Base-by-base conservation (phyloP, 1,284 basidiomycete species). In the Taiwanofungus camphoratus region DNA sequence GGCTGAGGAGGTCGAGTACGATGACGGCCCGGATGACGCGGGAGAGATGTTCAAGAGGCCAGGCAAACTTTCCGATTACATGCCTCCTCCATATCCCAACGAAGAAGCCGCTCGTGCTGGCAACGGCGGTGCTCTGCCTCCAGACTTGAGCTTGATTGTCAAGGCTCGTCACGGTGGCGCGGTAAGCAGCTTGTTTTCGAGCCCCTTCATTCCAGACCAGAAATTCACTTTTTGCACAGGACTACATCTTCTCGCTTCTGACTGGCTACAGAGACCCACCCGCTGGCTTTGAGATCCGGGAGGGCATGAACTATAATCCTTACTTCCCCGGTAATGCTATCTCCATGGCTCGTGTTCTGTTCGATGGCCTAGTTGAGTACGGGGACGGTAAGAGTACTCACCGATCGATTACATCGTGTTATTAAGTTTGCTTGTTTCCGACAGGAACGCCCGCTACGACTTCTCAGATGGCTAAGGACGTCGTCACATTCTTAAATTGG, bases 381-480 rank as follows among this genome's bases (percentile, higher is more conserved):
- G 87, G 91, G 1, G 94, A 98, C 62, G 89, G 87, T 82, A 48
- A 52, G 75, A 50, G 1, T 1, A 21, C 20, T n/a, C 30, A 21
- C 26, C n/a, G n/a, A 36, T 12, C 12, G 16, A 34, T 36, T 3
- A 8, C 21, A 30, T 27, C 19, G 5, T 7, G 23, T 30, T 6
- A 9, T 13, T 16, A 23, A 11, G 31, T 3, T 13, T 5, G 9
- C 23, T 5, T 21, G 4, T 18, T 11, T 18, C 7, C 23, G 5
- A 12, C 29, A 90, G 92, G 90, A 44, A 99, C 96, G 4, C 92
- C 95, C 8, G 91, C 95, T 9, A 99, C 95, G 38, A 88, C 93
- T 8, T 90, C 91, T n/a, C 96, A 99, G 68, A 95, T 99, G 93
- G 94, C 96, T 55, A 99, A 99, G 79, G 96, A 99, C 60, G 93